Conservation (phyloP, 2,329 filamentous ascomycete genomes). For the Neopestalotiopsis sp. region DNA sequence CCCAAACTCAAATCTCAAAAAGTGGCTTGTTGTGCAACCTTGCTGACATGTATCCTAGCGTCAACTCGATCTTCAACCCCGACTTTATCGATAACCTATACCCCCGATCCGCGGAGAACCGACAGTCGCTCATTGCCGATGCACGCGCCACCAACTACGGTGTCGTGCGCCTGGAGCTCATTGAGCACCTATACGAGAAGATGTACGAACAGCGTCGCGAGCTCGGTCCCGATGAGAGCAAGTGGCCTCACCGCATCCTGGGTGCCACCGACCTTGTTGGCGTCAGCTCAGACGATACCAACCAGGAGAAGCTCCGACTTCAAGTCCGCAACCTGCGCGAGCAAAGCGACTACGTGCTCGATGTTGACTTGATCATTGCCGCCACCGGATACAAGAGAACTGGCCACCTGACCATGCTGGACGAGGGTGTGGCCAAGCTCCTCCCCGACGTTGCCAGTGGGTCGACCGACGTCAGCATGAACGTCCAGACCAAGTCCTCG, state of each 20-base stretch:
- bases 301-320: conserved; percentile 58
- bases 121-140: conserved; percentile 64
- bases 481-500: conserved; percentile 26
- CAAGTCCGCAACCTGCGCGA: conserved; percentile 57
- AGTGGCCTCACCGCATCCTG: conserved; percentile 85
- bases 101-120: conserved; percentile 65
- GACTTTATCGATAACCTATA: conserved; percentile 80
- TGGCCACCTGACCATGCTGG: conserved; percentile 78
- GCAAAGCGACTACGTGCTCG: conserved; percentile 61
- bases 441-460: conserved; percentile 55
- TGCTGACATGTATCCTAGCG: conserved; percentile 45
- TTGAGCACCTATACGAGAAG: conserved; percentile 85
- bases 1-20: not conserved
- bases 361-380: conserved; percentile 82
- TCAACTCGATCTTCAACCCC: conserved; percentile 97
- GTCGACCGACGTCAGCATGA: conserved; percentile 4
- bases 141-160: conserved; percentile 92
- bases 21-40: not conserved
- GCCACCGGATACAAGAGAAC: conserved; percentile 86
- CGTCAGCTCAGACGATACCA: conserved; percentile 54
- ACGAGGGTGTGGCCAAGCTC: conserved; percentile 63
- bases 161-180: conserved; percentile 87
- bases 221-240: conserved; percentile 68
- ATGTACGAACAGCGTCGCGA: conserved; percentile 85
- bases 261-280: conserved; percentile 69